Conservation (phyloP, 2,329 filamentous ascomycete species). For the Raffaelea albimanens region DNA sequence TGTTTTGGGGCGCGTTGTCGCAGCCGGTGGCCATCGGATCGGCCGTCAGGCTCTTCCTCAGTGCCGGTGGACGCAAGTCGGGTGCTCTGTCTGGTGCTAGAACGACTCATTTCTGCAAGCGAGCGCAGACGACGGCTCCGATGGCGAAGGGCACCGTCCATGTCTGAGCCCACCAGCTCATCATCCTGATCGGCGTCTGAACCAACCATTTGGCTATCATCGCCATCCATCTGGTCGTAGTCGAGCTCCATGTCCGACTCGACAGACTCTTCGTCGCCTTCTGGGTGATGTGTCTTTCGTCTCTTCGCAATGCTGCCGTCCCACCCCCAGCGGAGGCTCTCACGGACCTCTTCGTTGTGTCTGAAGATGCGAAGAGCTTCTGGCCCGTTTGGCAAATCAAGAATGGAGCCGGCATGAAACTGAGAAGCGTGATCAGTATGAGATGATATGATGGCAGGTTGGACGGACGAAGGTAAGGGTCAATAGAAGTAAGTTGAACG, state of each 20-base stretch:
- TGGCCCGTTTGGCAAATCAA: conserved; percentile 12
- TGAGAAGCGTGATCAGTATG: too few species aligned
- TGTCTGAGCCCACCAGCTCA: neutral
- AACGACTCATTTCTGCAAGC: neutral
- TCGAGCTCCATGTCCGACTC: conserved; percentile 4
- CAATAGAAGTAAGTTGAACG: neutral
- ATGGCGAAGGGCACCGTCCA: neutral
- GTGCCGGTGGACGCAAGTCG: conserved; percentile 2
- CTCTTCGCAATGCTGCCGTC: conserved; percentile 2
- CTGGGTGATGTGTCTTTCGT: conserved; percentile 2
- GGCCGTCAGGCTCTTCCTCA: neutral
- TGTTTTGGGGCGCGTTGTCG: conserved; percentile 3
- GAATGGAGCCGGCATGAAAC: conserved; percentile 3
- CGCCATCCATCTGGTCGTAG: conserved; percentile 1
- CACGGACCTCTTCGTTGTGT: neutral
- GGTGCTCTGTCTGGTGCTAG: conserved; percentile 7
- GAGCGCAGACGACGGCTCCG: conserved; percentile 3
- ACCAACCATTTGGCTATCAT: neutral
- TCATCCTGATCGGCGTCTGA: neutral
- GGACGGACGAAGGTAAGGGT: too few species aligned
- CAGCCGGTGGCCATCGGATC: conserved; percentile 1
- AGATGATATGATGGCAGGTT: too few species aligned
- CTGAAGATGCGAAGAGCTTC: conserved; percentile 8
- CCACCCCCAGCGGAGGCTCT: neutral
- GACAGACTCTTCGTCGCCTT: conserved; percentile 1